Conservation (phyloP, 768 basidiomycete genomes). For the Ramaria rubella region DNA sequence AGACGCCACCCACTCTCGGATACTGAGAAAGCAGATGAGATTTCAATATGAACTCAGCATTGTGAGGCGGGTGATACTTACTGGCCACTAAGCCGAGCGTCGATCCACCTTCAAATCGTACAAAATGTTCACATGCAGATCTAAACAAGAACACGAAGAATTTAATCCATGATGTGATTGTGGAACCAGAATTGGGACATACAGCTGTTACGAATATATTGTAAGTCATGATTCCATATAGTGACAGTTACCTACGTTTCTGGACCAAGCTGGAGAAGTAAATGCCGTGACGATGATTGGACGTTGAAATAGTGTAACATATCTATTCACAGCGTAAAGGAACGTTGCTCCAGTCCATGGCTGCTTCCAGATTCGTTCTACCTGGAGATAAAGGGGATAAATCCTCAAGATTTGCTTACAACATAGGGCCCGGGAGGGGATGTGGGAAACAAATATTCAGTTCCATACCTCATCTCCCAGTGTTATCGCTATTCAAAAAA, state of each 20-base stretch:
- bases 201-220: background rate
- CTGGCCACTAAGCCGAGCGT: slow-evolving; percentile 5
- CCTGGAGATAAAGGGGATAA: background rate
- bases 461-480: background rate
- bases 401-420: no score
- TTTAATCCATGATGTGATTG: background rate
- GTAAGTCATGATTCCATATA: background rate
- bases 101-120: slow-evolving; percentile 3
- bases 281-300: slow-evolving; percentile 7
- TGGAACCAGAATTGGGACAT: background rate
- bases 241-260: background rate
- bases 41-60: background rate
- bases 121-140: slow-evolving; percentile 2
- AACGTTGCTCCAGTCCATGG: background rate
- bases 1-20: slow-evolving; percentile 1
- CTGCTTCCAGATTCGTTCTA: slow-evolving; percentile 7
- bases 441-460: background rate
- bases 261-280: slow-evolving; percentile 3
- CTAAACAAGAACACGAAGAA: background rate
- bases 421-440: no score
- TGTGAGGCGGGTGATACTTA: background rate
- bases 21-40: background rate
- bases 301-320: slow-evolving; percentile 1
- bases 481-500: background rate
- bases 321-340: slow-evolving; percentile 9